Evolutionary conservation across 148 eudicot species (phyloP).

Genomic region (Rhododendron molle): DNA sequence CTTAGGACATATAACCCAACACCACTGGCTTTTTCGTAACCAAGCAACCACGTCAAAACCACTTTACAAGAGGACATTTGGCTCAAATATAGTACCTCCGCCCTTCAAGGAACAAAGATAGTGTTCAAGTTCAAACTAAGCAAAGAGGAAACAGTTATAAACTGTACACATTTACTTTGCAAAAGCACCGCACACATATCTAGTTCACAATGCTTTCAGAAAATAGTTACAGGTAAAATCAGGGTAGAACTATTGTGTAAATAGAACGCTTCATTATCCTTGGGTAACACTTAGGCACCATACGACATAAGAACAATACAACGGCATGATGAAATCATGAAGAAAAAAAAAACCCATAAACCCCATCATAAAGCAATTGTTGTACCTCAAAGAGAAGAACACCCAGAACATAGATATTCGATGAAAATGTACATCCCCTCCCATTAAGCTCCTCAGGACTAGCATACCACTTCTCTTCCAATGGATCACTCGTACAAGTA

Average conservation of each 20-base stretch:
- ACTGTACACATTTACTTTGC: neutral
- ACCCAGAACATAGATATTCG: conserved; percentile 82
- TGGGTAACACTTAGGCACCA: no score
- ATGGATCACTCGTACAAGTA: conserved; percentile 27
- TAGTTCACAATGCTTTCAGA: neutral
- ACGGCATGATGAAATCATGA: neutral
- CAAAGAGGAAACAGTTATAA: neutral
- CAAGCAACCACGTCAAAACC: neutral
- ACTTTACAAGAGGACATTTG: neutral
- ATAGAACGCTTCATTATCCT: neutral
- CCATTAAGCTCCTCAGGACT: conserved; percentile 71
- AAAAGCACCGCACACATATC: neutral
- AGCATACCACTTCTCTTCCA: conserved; percentile 84
- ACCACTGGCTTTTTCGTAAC: neutral
- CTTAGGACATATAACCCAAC: neutral
- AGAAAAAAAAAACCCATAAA: neutral
- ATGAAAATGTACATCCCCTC: conserved; percentile 50
- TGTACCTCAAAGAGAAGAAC: conserved; percentile 92
- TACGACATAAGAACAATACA: neutral
- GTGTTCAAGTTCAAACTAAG: neutral
- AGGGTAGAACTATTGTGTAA: neutral
- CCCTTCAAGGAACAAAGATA: neutral
- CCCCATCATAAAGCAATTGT: neutral
- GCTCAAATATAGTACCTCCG: neutral
- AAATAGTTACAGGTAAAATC: neutral